A percentile compares a stretch with the other conserved stretches of the same genome.
Evolutionary conservation across 495 filamentous ascomycete genomes (phyloP).

Genomic region (Cercophora sp.): DNA sequence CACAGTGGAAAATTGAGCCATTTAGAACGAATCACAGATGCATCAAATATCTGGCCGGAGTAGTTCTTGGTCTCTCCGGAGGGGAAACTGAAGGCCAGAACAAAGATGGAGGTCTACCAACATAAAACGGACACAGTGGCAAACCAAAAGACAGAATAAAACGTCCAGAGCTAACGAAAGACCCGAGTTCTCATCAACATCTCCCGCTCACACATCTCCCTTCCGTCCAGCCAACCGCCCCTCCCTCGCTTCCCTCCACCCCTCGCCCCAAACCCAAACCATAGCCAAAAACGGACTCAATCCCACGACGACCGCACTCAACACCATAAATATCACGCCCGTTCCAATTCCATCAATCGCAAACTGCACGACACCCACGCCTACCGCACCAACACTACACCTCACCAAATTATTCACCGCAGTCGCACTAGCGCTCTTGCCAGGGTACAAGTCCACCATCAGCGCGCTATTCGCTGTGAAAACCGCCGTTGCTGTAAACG

Average conservation of each 20-base stretch:
- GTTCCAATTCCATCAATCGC: conserved; percentile 57
- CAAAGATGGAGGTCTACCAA: no score
- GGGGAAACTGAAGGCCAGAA: no score
- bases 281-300: conserved; percentile 47
- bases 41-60: no score
- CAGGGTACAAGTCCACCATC: conserved; percentile 59
- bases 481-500: conserved; percentile 39
- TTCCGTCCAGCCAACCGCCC: not conserved
- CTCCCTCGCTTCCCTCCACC: conserved; percentile 21
- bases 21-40: no score
- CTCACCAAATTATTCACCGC: conserved; percentile 62
- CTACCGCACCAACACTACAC: conserved; percentile 59
- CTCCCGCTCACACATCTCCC: no score
- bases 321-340: conserved; percentile 59
- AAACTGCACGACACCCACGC: conserved; percentile 56
- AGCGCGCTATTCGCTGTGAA: conserved; percentile 46
- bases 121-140: no score
- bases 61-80: no score
- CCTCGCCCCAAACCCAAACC: conserved; percentile 23
- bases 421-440: conserved; percentile 54
- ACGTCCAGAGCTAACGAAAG: no score
- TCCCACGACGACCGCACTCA: conserved; percentile 45
- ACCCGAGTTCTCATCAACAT: no score
- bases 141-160: no score
- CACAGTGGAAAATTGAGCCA: no score